Percentiles rank a stretch among this genome's conserved stretches.
Conservation (phyloP, 192 early-diverging fungal species). For the Podila epigama region DNA sequence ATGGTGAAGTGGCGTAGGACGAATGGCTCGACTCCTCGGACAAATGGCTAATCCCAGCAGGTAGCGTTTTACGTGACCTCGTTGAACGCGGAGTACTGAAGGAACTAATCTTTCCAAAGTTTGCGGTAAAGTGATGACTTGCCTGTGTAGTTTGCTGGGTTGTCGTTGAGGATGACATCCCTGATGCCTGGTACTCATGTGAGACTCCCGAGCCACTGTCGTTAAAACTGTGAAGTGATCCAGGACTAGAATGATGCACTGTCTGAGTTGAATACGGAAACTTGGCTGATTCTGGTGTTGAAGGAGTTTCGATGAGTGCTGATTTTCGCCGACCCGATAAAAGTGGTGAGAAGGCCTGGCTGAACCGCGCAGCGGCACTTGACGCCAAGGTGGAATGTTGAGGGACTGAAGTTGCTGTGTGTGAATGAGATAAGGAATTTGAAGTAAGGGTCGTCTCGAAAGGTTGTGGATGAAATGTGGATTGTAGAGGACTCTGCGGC, state of each 20-base stretch:
- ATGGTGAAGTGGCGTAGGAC: conserved; percentile 26
- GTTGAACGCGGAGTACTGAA: conserved; percentile 39
- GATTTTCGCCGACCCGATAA: conserved; percentile 37
- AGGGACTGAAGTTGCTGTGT: too few relatives aligned
- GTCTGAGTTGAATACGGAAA: conserved; percentile 10
- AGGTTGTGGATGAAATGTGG: neutral
- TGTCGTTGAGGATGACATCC: conserved; percentile 1
- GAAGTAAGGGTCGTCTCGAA: neutral
- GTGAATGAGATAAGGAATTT: neutral
- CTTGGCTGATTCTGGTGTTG: conserved; percentile 33
- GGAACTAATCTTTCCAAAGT: conserved; percentile 38
- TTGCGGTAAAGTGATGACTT: conserved; percentile 16
- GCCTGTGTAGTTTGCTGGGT: neutral
- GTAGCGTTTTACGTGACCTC: conserved; percentile 30
- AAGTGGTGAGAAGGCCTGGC: conserved; percentile 40
- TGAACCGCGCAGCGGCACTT: conserved; percentile 26
- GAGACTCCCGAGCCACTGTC: too few relatives aligned
- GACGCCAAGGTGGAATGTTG: conserved; percentile 26
- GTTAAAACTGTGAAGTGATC: conserved; percentile 3
- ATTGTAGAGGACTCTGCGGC: neutral
- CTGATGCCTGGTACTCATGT: neutral
- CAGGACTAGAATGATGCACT: conserved; percentile 18
- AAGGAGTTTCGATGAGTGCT: conserved; percentile 29
- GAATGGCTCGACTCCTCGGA: conserved; percentile 24
- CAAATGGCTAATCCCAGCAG: conserved; percentile 24